Evolutionary conservation across 768 basidiomycete species (phyloP), one percentile per base, ranked within the genome.

Genomic region (Plicaturopsis crispa): DNA sequence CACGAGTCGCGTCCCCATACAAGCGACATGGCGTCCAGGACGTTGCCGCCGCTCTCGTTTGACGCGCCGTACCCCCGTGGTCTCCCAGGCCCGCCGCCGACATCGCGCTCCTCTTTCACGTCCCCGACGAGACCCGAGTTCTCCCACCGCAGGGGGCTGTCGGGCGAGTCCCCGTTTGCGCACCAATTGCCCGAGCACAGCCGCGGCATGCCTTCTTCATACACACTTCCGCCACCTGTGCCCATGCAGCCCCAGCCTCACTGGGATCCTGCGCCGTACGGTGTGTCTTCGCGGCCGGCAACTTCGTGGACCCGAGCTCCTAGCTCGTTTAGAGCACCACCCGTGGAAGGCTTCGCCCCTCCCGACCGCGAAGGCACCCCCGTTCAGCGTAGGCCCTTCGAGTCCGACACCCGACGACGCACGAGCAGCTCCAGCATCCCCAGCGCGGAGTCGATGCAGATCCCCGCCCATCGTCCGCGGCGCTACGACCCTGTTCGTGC

Each of bases 161-260:
- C n/a, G n/a, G 32, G 24, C 45, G 53, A 42, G 24, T 46, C 54
- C 17, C 28, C 57, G 21, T 46, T 55, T 24, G 20, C 48, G 20
- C 55, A 46, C 34, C 41, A 47, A 7, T 38, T 49, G 11, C 33
- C 40, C 23, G 49, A 50, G n/a, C 43, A 33, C 21, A 28, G 34
- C 24, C 50, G 36, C 8, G 26, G 48, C 19, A 17, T 30, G 16
- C 31, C 23, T 14, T 45, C n/a, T n/a, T 14, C 26, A 28, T 44
- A 14, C 45, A 40, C 38, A 53, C 72, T 26, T 61, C 70, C 0
- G 69, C 80, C 12, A 83, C 82, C 2, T 82, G 75, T 50, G 73
- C 78, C 7, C 60, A n/a, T 85, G 3, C 77, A 84, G 51, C 83
- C 82, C 2, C 62, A 60, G 37, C 81, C 80, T 1, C 79, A 75